These are phyloP conservation scores for Sporothrix humicola DNA, from an alignment of 2,329 filamentous ascomycete genomes.

Conservation along the genomic window DNA sequence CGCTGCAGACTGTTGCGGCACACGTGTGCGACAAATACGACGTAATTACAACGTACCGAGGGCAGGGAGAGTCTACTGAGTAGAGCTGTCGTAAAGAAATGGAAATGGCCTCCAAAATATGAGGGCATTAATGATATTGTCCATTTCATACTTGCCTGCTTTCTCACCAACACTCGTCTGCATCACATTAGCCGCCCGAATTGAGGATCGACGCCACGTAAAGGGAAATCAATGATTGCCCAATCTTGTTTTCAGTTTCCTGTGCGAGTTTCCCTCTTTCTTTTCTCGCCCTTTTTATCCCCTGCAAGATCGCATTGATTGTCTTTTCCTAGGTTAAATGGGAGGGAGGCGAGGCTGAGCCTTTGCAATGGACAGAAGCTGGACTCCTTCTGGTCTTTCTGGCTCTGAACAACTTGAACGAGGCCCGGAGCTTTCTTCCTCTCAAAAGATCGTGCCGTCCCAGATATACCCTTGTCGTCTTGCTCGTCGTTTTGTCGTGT, in stretches of 20 bases:
- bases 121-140: neutral
- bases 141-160: neutral
- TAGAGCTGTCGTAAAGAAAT: too few relatives aligned
- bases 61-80: neutral
- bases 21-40: neutral
- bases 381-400: too few relatives aligned
- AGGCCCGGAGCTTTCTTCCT: slow-evolving; percentile 21
- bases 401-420: neutral
- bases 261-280: neutral
- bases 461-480: slow-evolving; percentile 6
- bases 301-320: slow-evolving; percentile 13
- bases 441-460: neutral
- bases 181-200: slow-evolving; percentile 27
- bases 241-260: slow-evolving; percentile 4
- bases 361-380: neutral
- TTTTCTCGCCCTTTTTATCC: neutral
- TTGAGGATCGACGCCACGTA: slow-evolving; percentile 24
- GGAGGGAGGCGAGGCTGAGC: slow-evolving; percentile 16
- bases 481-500: neutral
- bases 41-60: neutral
- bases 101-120: too few relatives aligned
- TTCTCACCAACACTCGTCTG: neutral
- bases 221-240: neutral
- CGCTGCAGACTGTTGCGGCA: slow-evolving; percentile 7
- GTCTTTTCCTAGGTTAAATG: slow-evolving; percentile 20